phyloP scores from a whole-genome alignment of 176 grass and related monocot genomes.

The Carex littledalei region DNA sequence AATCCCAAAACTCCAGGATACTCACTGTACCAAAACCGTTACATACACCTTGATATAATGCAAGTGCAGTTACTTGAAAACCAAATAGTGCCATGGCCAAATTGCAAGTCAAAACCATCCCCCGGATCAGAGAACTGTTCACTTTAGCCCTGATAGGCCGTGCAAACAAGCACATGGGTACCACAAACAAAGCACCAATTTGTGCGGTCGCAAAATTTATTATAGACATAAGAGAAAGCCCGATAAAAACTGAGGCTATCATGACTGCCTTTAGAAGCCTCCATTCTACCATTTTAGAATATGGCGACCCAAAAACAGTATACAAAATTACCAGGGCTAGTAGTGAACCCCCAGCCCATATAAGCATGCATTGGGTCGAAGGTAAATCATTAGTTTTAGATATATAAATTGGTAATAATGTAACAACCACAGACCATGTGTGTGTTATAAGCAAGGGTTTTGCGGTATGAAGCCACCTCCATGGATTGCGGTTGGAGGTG shows the following conservation, averaged over 20 bases:
- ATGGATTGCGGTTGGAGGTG: slow-evolving; percentile 35
- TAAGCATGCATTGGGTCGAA: slow-evolving; percentile 26
- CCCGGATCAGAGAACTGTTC: slow-evolving; percentile 21
- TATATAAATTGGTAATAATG: slow-evolving; percentile 59
- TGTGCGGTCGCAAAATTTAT: slow-evolving; percentile 91
- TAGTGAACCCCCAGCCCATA: slow-evolving; percentile 55
- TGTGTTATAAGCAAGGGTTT: slow-evolving; percentile 71
- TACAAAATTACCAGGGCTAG: slow-evolving; percentile 38
- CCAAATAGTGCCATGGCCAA: slow-evolving; percentile 42
- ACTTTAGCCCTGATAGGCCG: slow-evolving; percentile 40
- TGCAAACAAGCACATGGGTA: slow-evolving; percentile 77
- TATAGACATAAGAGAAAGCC: slow-evolving; percentile 82
- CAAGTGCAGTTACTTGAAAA: slow-evolving; percentile 43
- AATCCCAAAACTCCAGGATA: too few relatives aligned
- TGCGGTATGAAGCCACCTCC: slow-evolving; percentile 80
- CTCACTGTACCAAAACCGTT: too few relatives aligned
- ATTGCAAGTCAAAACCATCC: slow-evolving; percentile 39
- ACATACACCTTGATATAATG: too few relatives aligned
- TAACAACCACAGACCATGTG: slow-evolving; percentile 65
- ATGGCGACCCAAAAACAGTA: slow-evolving; percentile 46
- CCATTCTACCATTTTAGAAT: slow-evolving; percentile 62
- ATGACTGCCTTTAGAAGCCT: slow-evolving; percentile 69
- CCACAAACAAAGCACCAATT: slow-evolving; percentile 66
- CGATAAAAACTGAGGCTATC: slow-evolving; percentile 58
- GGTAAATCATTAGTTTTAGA: slow-evolving; percentile 46